Evolutionary conservation across 73 alveolate species (phyloP).

Genomic region (Paramecium sexaurelia): DNA sequence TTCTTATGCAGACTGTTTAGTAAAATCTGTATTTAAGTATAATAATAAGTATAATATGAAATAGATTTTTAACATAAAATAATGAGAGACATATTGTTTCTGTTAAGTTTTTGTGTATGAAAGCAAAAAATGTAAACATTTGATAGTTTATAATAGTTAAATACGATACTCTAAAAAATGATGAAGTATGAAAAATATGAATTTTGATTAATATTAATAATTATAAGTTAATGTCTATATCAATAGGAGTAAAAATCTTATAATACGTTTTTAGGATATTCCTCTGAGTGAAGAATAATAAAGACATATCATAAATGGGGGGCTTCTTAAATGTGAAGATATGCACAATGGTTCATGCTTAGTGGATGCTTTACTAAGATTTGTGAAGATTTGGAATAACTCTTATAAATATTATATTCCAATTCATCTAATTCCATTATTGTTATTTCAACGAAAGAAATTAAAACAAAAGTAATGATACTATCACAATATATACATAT

Average conservation of each 20-base stretch:
- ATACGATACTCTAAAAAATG: not conserved
- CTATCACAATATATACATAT: not conserved
- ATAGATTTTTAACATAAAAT: not conserved
- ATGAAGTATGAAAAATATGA: not conserved
- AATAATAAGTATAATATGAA: not conserved
- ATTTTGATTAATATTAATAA: not conserved
- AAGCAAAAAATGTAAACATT: not conserved
- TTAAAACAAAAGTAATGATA: not conserved
- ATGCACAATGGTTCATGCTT: constrained; percentile 23
- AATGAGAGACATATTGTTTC: not conserved
- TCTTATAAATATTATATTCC: constrained; percentile 17
- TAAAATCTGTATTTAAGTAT: not conserved
- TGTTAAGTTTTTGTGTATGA: not conserved
- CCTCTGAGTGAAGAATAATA: not conserved
- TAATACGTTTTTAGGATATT: not conserved
- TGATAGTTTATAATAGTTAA: not conserved
- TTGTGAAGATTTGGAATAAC: not conserved
- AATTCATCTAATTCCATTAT: not conserved
- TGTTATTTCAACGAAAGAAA: constrained; percentile 10
- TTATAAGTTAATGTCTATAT: not conserved
- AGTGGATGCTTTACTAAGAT: not conserved
- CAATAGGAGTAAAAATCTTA: not conserved
- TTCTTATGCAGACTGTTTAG: not conserved
- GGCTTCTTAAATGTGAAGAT: not conserved
- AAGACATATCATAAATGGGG: not conserved